Conservation (phyloP, 495 filamentous ascomycete species). For the Penicillium pancosmium region DNA sequence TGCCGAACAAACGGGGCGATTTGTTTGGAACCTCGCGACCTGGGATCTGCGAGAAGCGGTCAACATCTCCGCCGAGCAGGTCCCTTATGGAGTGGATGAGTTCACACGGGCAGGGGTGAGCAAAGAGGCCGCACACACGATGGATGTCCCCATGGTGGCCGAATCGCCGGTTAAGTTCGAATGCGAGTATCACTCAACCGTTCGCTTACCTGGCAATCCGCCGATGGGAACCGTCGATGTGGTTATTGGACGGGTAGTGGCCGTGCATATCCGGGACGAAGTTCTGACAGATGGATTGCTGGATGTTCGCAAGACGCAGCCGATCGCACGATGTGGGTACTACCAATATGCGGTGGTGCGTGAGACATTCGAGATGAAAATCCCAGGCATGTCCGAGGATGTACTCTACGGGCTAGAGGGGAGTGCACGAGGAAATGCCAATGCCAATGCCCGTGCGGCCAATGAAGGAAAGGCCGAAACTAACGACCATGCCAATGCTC, state of each 20-base stretch:
- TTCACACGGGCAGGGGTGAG: constrained; percentile 50
- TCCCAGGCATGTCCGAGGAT: constrained; percentile 41
- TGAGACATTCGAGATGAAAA: constrained; percentile 57
- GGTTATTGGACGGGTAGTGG: constrained; percentile 59
- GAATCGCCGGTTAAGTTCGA: constrained; percentile 59
- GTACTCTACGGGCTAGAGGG: constrained; percentile 36
- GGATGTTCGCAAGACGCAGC: constrained; percentile 55
- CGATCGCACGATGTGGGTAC: constrained; percentile 63
- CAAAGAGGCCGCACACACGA: constrained; percentile 43
- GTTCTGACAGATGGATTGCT: constrained; percentile 53
- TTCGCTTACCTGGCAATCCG: constrained; percentile 54
- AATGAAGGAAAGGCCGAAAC: background rate
- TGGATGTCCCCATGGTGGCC: constrained; percentile 52
- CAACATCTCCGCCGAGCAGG: constrained; percentile 51
- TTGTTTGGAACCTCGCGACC: constrained; percentile 62
- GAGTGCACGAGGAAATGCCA: constrained; percentile 19
- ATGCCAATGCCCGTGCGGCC: background rate
- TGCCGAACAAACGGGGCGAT: constrained; percentile 52
- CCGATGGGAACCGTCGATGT: constrained; percentile 57
- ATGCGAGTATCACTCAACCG: constrained; percentile 54
- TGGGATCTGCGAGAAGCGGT: constrained; percentile 54
- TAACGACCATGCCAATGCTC: background rate
- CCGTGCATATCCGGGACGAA: constrained; percentile 55
- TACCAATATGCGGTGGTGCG: constrained; percentile 55
- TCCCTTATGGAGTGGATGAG: constrained; percentile 52